phyloP scores from a whole-genome alignment of 345 rosid species.

The Camelina sativa region DNA sequence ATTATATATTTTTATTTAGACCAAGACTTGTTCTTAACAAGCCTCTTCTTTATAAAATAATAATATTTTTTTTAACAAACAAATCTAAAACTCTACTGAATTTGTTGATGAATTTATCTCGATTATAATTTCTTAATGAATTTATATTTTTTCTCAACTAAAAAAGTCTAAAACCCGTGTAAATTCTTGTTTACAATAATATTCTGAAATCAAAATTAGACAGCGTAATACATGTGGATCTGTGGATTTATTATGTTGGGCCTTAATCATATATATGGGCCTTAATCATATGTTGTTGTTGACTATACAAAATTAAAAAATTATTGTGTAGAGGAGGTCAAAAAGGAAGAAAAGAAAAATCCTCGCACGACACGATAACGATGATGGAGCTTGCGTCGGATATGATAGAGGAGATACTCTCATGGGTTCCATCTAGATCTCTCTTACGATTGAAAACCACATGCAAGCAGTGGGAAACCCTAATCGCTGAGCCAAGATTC shows the following conservation, averaged over 20 bases:
- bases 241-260: background rate
- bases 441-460: background rate
- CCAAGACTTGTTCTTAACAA: too few relatives aligned
- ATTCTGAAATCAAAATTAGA: too few relatives aligned
- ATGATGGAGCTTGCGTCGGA: background rate
- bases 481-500: background rate
- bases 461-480: conserved; percentile 8
- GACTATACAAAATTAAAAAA: background rate
- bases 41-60: too few relatives aligned
- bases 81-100: too few relatives aligned
- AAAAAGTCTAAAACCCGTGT: too few relatives aligned
- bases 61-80: too few relatives aligned
- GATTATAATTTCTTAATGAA: too few relatives aligned
- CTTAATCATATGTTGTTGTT: background rate
- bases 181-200: too few relatives aligned
- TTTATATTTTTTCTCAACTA: too few relatives aligned
- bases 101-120: too few relatives aligned
- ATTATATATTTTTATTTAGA: too few relatives aligned
- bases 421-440: background rate
- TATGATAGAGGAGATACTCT: conserved; percentile 21
- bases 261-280: background rate
- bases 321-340: background rate
- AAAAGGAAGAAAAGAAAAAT: background rate
- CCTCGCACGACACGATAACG: background rate
- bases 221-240: background rate